Evolutionary conservation across 768 basidiomycete species (phyloP), one percentile per base, ranked within the genome.

Genomic region (Termitomyces sp.): DNA sequence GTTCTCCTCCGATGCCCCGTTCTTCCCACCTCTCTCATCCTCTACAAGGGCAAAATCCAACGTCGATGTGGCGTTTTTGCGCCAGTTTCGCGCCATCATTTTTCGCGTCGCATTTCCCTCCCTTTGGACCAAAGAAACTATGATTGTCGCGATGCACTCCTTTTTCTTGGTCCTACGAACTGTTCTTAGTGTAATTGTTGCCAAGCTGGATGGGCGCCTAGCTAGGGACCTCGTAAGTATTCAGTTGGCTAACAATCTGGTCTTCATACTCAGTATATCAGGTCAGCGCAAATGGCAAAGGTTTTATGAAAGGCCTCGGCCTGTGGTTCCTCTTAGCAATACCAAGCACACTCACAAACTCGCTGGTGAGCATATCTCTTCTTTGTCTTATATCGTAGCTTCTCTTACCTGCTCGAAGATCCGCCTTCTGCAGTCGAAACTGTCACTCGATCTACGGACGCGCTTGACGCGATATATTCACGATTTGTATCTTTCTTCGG

Each of bases 331-430:
- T 85, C 11, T 79, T 98, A 11, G 93, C 95, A 2, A 80, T 98
- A 27, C 96, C 96, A 0, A 93, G 91, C 68, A 94, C 93, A 22
- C 95, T 94, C 69, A 98, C 96, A 0, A 98, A 98, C 68, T 88
- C 92, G 2, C 94, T 98, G 92, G 93, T 91, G 34, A 9, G 63
- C 22, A 15, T 8, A 6, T 24, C 57, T 42, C 3, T 39, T 45
- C 5, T 12, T 30, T 4, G 24, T 6, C 6, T 27, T 22, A 4
- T 16, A 7, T 18, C 16, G 16, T 55, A 37, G 6, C 34, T 58
- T 18, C 51, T 33, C 30, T 42, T 16, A 11, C 15, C 48, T 55
- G 36, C 34, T 13, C 61, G 16, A 45, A 95, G 93, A 91, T 97
- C 60, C 87, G 89, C 6, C 89, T 94, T 69, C 78, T 98, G 1